Conservation (phyloP, 495 filamentous ascomycete species). For the Xylaria nigripes region DNA sequence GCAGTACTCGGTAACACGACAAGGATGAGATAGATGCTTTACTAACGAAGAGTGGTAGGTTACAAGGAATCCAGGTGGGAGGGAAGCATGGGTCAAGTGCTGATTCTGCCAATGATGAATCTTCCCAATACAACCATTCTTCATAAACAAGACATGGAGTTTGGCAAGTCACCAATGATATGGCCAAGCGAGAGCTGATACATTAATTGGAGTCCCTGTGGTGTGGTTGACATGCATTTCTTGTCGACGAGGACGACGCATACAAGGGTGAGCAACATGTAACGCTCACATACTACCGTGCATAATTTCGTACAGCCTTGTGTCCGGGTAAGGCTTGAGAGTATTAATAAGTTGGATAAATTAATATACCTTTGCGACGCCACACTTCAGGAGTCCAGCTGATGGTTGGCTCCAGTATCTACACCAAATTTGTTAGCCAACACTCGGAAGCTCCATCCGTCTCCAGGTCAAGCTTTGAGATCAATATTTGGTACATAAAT, state of each 20-base stretch:
- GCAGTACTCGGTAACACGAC: neutral
- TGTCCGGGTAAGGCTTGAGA: constrained; percentile 7
- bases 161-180: constrained; percentile 1
- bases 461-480: neutral
- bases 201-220: neutral
- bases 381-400: constrained; percentile 4
- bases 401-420: neutral
- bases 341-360: neutral
- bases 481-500: neutral
- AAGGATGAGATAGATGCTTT: constrained; percentile 3
- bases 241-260: neutral
- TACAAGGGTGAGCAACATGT: neutral
- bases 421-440: neutral
- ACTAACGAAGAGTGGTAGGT: neutral
- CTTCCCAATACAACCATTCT: constrained; percentile 1
- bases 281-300: constrained; percentile 4
- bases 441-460: constrained; percentile 1
- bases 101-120: constrained; percentile 4
- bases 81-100: neutral
- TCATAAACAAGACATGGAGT: constrained; percentile 1
- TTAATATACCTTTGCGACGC: constrained; percentile 6
- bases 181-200: neutral
- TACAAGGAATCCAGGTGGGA: constrained; percentile 2
- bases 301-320: constrained; percentile 13
- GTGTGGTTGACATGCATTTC: constrained; percentile 4